Base-by-base conservation (phyloP, 108 stramenopile species). In the Skeletonema marinoi region DNA sequence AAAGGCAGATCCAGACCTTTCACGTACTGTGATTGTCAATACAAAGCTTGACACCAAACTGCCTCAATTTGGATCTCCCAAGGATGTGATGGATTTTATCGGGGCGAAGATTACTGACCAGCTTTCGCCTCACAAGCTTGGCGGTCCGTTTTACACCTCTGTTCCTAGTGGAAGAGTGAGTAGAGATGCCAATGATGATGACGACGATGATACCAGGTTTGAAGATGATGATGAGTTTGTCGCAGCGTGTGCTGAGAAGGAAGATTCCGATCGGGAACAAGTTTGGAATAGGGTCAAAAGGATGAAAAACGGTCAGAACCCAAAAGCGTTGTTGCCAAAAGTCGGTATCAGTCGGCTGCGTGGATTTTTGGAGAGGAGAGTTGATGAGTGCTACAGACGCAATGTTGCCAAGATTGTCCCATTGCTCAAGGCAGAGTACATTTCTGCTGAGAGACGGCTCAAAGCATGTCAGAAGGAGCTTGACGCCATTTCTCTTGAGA, bases 31-130 rank as follows among this genome's bases (percentile, higher is more conserved):
- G 29, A 89, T 97, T 54, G 95, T 97, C 46, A 92, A 93, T 72
- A 96, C 96, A 32, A 97, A 97, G 76, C 81, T 97, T 19, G 97
- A 97, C 82, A 97, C 97, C 68, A 97, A 96, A 87, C 50, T 97
- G 29, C 94, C 94, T 42, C 97, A 97, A 82, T 97, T 97, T 72
- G 90, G 92, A 9, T 73, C 86, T 10, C 90, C 89, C 4, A 80
- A 83, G 36, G 97, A 97, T 84, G 71, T 96, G 13, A 87, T 83
- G 60, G 94, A 94, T 58, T 97, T 95, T 66, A 77, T 97, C 7
- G 60, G 83, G 41, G 95, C 96, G 19, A 80, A 76, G n/a, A 68
- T 93, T 32, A 68, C 96, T 30, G 87, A 88, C 64, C 65, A 86
- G 25, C 74, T 97, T 69, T 91, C 85, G 56, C 93, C 93, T 17